Evolutionary conservation across 768 basidiomycete species (phyloP).

Genomic region (Infundibulicybe gibba): DNA sequence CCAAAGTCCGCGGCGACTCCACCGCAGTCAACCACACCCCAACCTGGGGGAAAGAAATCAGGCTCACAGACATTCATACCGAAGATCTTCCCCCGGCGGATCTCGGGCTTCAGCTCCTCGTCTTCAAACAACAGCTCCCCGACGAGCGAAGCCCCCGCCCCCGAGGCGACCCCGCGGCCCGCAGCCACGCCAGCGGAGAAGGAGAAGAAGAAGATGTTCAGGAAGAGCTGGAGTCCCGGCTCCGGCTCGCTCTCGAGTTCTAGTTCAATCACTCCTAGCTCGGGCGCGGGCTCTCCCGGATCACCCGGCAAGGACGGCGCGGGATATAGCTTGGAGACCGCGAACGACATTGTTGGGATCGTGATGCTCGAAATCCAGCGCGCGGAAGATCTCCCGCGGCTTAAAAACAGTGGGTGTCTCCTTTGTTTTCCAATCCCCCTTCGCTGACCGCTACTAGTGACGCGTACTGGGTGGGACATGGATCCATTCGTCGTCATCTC

Average conservation of each 20-base stretch:
- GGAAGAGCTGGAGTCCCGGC: slow-evolving; percentile 21
- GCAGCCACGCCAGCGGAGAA: slow-evolving; percentile 11
- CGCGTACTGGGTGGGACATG: slow-evolving; percentile 91
- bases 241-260: background rate
- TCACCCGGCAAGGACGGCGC: slow-evolving; percentile 15
- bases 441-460: slow-evolving; percentile 48
- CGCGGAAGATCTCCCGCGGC: slow-evolving; percentile 79
- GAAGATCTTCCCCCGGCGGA: slow-evolving; percentile 1
- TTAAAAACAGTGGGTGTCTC: slow-evolving; percentile 75
- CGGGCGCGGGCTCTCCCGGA: too few species aligned
- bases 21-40: slow-evolving; percentile 4
- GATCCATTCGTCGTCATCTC: slow-evolving; percentile 95
- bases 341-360: slow-evolving; percentile 87
- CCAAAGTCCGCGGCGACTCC: background rate
- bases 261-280: background rate
- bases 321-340: slow-evolving; percentile 54
- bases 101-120: slow-evolving; percentile 4
- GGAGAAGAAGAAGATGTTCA: slow-evolving; percentile 21
- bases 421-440: background rate
- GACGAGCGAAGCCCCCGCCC: background rate
- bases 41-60: background rate
- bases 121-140: background rate
- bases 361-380: slow-evolving; percentile 90
- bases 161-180: slow-evolving; percentile 2
- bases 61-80: background rate